Conservation (phyloP, 1,284 basidiomycete species). For the Naganishia liquefaciens region DNA sequence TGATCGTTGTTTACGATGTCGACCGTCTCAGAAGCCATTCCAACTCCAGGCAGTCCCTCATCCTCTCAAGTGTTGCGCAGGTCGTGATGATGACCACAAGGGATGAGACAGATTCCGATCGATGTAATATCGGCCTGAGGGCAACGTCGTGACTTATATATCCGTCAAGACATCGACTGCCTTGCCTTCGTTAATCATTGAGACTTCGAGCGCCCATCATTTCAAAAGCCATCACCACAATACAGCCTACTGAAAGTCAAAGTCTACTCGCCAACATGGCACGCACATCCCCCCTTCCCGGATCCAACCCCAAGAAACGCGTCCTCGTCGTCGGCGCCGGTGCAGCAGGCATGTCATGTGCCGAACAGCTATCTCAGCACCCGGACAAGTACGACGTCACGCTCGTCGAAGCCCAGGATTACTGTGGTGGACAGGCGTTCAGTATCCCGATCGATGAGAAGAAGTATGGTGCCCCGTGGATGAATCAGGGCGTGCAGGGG, state of each 20-base stretch:
- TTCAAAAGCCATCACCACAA: too few species aligned
- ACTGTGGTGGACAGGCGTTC: slow-evolving; percentile 65
- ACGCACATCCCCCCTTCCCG: slow-evolving; percentile 20
- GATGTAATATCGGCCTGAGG: not conserved
- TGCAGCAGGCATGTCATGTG: slow-evolving; percentile 61
- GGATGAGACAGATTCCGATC: too few species aligned
- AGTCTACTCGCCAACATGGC: slow-evolving; percentile 4
- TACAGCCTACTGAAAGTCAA: not conserved
- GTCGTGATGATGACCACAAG: too few species aligned
- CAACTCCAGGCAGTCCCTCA: not conserved
- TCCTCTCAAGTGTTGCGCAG: not conserved
- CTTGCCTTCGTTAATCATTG: not conserved
- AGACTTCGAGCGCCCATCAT: too few species aligned
- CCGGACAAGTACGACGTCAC: slow-evolving; percentile 63
- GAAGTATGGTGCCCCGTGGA: slow-evolving; percentile 60
- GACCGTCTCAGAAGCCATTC: not conserved
- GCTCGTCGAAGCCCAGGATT: slow-evolving; percentile 59
- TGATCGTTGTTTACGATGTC: slow-evolving; percentile 14
- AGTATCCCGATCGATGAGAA: slow-evolving; percentile 60
- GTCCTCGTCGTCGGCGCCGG: slow-evolving; percentile 61
- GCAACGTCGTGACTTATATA: too few species aligned
- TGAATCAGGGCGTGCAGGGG: slow-evolving; percentile 62
- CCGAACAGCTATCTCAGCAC: slow-evolving; percentile 59
- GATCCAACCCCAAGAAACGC: slow-evolving; percentile 44
- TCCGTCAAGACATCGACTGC: too few species aligned